Evolutionary conservation across 2,329 filamentous ascomycete genomes (phyloP), one percentile per base, ranked within the genome.

Genomic region (Fusarium dimerum): DNA sequence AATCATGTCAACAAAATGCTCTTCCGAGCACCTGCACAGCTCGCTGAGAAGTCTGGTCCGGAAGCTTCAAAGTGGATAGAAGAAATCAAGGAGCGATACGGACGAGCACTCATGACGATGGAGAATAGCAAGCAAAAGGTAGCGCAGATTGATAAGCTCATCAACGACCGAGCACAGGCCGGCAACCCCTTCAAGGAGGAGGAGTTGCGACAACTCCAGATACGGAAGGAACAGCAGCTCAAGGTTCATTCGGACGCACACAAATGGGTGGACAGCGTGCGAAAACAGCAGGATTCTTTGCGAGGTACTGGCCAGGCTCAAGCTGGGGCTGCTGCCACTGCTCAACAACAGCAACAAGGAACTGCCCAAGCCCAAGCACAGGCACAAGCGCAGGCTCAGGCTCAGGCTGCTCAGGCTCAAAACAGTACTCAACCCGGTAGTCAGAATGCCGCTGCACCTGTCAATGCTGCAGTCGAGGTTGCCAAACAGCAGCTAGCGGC

Each of bases 31-130:
- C 78, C 78, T 1, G 60, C 72, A 1, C 66, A 71, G n/a, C 48
- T 80, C 0, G 63, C 68, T 0, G 74, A 77, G 15, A 78, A 76
- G 52, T 62, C 68, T 15, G 69, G 73, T 3, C 69, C 72, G 0
- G 73, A 78, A n/a, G 70, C 73, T 5, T 71, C 72, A 2, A 79
- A 79, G 55, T 83, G 78, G 78, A 63, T 77, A 2, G 70, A 75
- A 8, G 76, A 81, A 2, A 69, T 76, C 32, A 80, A 76, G 59
- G 67, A 72, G 0, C 74, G 73, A 48, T 82, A 83, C 52, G 69
- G 71, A 0, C 70, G 76, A 39, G 79, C 77, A 0, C 64, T 84
- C 6, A 68, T 76, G 56, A 72, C 74, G 2, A 82, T 84, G 72
- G 80, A 83, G 38, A 69, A 59, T 10, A 69, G 72, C 3, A 74